These are phyloP conservation scores for Arachis monticola DNA, from an alignment of 331 rosid genomes.

Conservation along the genomic window DNA sequence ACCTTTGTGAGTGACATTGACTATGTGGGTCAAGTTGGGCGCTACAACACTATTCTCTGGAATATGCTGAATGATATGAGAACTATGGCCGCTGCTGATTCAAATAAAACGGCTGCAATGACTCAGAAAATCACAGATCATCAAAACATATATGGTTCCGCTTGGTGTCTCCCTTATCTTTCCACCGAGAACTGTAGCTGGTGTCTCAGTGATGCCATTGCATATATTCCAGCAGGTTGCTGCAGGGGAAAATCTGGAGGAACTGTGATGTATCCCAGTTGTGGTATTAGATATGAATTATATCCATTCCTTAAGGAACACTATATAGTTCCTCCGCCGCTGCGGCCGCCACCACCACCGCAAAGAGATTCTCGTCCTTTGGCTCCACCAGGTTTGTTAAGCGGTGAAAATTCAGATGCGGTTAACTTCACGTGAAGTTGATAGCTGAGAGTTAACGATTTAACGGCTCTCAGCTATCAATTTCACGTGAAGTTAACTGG, in stretches of 20 bases:
- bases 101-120: slow-evolving; percentile 16
- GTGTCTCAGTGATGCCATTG: slow-evolving; percentile 48
- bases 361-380: slow-evolving; percentile 15
- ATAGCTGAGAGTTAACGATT: too few species aligned
- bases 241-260: slow-evolving; percentile 58
- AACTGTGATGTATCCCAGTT: slow-evolving; percentile 48
- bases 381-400: slow-evolving; percentile 35
- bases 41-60: slow-evolving; percentile 33
- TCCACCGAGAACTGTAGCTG: slow-evolving; percentile 43
- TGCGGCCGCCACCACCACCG: not conserved
- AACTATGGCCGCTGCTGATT: slow-evolving; percentile 8
- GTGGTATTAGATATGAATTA: slow-evolving; percentile 53
- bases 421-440: too few species aligned
- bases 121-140: slow-evolving; percentile 10
- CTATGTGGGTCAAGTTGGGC: slow-evolving; percentile 17
- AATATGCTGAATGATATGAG: slow-evolving; percentile 37
- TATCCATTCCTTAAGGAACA: slow-evolving; percentile 37
- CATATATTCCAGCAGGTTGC: slow-evolving; percentile 42
- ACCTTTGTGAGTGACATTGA: slow-evolving; percentile 20
- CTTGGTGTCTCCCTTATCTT: slow-evolving; percentile 54
- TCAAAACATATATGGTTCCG: slow-evolving; percentile 43
- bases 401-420: too few species aligned
- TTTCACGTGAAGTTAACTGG: too few species aligned
- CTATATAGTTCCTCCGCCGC: not conserved
- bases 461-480: too few species aligned